Base-by-base conservation (phyloP, 805 yeast genomes). In the Ogataea chonburiensis region DNA sequence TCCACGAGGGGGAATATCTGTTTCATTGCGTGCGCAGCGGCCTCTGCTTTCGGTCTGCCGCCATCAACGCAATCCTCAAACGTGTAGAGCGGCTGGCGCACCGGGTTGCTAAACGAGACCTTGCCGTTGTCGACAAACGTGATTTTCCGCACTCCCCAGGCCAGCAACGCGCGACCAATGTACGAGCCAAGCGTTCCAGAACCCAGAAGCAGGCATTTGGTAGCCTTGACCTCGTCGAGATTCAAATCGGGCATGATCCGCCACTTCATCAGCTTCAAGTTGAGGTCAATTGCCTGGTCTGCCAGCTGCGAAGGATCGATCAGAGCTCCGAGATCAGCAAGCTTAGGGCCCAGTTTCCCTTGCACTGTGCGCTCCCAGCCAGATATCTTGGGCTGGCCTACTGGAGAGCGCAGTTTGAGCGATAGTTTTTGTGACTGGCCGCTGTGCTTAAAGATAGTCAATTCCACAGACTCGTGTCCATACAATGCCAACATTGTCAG, bases 121-220 rank as follows among this genome's bases (percentile, higher is more conserved):
- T 73, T 67, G 3, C 97, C 95, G 57, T 77, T 86, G 58, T 93
- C 99, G 3, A 93, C 91, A 60, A 93, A 79, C 0, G 96, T 83
- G 13, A 93, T 81, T 22, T 77, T 68, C 29, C 86, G 66, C 0
- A 89, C 89, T 3, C 98, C 98, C 98, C 98, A 93, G 1, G 95
- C 98, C 58, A 93, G 57, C 18, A 93, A 62, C 0, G 85, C 82
- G 37, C 99, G 69, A 0, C 94, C 74, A 5, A 93, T 91, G 53
- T 91, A 91, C 41, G 94, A 82, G 0, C 98, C 99, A 6, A 94
- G 68, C 3, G 99, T 93, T 5, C 99, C 99, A 0, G 98, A 85
- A 0, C 99, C 99, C n/a, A 93, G 69, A 11, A 93, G 64, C 27
- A 93, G 61, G 24, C 89, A 82, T 46, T 72, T 81, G 8, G 81